These are phyloP conservation scores for Nigrospora oryzae DNA, from an alignment of 2,329 filamentous ascomycete genomes.

Conservation along the genomic window DNA sequence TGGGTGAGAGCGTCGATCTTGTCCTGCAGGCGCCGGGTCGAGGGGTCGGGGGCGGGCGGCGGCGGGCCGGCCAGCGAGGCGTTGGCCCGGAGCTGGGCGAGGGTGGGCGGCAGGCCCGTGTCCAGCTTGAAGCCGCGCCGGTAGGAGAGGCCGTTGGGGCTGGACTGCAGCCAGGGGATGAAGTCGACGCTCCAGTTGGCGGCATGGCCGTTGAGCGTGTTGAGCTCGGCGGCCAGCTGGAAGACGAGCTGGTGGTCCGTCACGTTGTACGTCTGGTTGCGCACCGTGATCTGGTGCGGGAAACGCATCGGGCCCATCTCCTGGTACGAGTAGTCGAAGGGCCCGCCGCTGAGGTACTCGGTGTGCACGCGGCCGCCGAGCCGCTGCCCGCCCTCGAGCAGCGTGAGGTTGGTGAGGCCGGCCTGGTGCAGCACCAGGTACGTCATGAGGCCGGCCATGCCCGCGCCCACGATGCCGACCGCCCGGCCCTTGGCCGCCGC, in stretches of 20 bases:
- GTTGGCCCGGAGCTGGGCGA: constrained; percentile 36
- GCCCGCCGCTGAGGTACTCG: constrained; percentile 49
- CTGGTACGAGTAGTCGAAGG: constrained; percentile 58
- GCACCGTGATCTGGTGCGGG: constrained; percentile 40
- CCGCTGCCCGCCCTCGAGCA: constrained; percentile 51
- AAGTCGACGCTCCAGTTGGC: constrained; percentile 45
- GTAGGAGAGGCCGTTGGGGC: constrained; percentile 44
- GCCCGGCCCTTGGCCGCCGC: constrained; percentile 45
- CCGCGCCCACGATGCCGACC: constrained; percentile 57
- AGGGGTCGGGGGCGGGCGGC: constrained; percentile 21
- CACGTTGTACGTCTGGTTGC: constrained; percentile 49
- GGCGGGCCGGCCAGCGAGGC: constrained; percentile 24
- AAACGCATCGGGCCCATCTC: constrained; percentile 61
- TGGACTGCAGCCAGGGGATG: constrained; percentile 53
- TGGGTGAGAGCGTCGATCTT: constrained; percentile 26
- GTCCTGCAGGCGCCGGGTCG: constrained; percentile 23
- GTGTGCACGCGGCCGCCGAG: constrained; percentile 59
- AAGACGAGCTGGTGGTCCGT: constrained; percentile 58
- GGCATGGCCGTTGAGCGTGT: constrained; percentile 46
- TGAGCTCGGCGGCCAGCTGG: constrained; percentile 51
- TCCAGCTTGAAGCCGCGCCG: constrained; percentile 36
- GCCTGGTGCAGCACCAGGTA: constrained; percentile 38
- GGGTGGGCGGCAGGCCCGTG: constrained; percentile 44
- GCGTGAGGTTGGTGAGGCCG: constrained; percentile 51
- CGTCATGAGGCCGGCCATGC: constrained; percentile 58